Evolutionary conservation across 2,329 filamentous ascomycete genomes (phyloP).

Genomic region (Colletotrichum plurivorum): DNA sequence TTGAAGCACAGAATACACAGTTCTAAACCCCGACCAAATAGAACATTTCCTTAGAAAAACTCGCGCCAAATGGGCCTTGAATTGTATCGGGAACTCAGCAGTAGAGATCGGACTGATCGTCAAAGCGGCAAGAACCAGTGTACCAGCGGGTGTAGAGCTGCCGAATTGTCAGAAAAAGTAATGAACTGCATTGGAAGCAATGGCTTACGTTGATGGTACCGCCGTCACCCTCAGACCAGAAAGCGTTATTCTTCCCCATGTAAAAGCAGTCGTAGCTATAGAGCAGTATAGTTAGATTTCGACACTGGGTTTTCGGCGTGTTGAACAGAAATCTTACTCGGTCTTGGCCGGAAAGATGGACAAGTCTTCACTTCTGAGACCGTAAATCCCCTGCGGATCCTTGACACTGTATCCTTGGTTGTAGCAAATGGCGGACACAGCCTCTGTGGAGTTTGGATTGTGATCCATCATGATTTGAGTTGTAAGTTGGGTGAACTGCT

Average conservation of each 20-base stretch:
- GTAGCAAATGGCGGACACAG: slow-evolving; percentile 23
- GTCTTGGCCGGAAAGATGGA: slow-evolving; percentile 8
- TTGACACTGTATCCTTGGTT: slow-evolving; percentile 5
- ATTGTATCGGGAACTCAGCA: not conserved
- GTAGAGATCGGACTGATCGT: slow-evolving; percentile 10
- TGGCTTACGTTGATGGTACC: slow-evolving; percentile 12
- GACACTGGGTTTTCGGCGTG: too few species aligned
- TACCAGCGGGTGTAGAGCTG: slow-evolving; percentile 19
- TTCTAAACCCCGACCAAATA: too few species aligned
- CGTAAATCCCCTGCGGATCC: slow-evolving; percentile 1
- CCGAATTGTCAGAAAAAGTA: not conserved
- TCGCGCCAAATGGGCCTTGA: too few species aligned
- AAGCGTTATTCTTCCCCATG: slow-evolving; percentile 9
- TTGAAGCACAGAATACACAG: too few species aligned
- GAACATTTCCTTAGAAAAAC: too few species aligned
- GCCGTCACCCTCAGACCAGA: slow-evolving; percentile 17
- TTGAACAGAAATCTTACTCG: slow-evolving; percentile 6
- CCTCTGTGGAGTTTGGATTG: slow-evolving; percentile 13
- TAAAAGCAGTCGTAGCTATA: slow-evolving; percentile 10
- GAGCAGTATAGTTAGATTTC: not conserved
- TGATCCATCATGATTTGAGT: slow-evolving; percentile 26
- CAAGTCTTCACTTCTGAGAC: slow-evolving; percentile 3
- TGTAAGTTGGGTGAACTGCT: slow-evolving; percentile 9
- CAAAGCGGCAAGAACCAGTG: not conserved
- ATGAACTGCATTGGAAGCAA: too few species aligned